Evolutionary conservation across 805 yeast genomes (phyloP).

Genomic region (Helenozyma rhizophorensis): DNA sequence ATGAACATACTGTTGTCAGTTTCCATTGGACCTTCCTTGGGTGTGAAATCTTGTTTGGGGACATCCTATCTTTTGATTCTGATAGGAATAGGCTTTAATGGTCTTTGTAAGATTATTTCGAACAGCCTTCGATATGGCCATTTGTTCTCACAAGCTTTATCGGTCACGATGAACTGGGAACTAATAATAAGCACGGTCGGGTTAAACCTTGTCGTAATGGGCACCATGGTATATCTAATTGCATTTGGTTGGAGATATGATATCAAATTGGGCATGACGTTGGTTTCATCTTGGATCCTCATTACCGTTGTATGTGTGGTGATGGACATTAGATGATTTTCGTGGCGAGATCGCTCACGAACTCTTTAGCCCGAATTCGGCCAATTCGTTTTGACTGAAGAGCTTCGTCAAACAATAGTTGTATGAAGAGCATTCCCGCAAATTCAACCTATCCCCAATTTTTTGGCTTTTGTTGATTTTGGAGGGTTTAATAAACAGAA

Average conservation of each 20-base stretch:
- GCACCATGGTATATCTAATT: constrained; percentile 25
- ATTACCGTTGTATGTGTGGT: constrained; percentile 4
- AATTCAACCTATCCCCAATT: too few relatives aligned
- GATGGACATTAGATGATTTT: too few relatives aligned
- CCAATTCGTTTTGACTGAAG: too few relatives aligned
- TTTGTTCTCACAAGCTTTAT: constrained; percentile 6
- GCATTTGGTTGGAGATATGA: constrained; percentile 33
- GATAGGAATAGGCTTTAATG: constrained; percentile 49
- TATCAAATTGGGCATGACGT: constrained; percentile 21
- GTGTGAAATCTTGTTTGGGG: constrained; percentile 51
- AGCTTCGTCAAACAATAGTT: too few relatives aligned
- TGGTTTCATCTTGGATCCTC: constrained; percentile 4
- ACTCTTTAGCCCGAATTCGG: too few relatives aligned
- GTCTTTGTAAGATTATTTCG: constrained; percentile 24
- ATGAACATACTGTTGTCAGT: constrained; percentile 46
- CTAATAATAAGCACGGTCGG: constrained; percentile 23
- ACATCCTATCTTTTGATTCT: constrained; percentile 47
- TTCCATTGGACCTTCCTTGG: constrained; percentile 33
- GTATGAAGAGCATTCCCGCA: too few relatives aligned
- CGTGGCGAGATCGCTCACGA: too few relatives aligned
- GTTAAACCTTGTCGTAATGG: constrained; percentile 19
- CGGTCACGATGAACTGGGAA: constrained; percentile 20
- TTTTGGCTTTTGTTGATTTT: too few relatives aligned
- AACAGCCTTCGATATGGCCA: constrained; percentile 4
- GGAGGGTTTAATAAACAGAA: too few relatives aligned